These are phyloP conservation scores for Terfezia claveryi DNA, from an alignment of 495 filamentous ascomycete genomes.

Conservation along the genomic window DNA sequence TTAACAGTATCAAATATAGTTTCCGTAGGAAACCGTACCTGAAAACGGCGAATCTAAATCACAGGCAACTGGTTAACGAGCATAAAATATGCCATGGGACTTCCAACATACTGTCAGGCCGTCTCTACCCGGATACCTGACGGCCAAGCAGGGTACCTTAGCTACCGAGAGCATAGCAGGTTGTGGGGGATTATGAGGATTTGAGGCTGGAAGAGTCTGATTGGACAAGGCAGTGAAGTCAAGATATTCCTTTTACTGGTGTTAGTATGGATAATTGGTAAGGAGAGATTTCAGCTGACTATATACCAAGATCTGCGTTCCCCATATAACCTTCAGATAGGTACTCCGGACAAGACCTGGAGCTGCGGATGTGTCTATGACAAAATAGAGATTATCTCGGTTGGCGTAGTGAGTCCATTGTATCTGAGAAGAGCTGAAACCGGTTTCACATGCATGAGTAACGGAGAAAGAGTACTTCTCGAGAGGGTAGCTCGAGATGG, in stretches of 20 bases:
- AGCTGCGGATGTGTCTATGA: conserved; percentile 11
- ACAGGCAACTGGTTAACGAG: too few species aligned
- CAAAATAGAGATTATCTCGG: conserved; percentile 22
- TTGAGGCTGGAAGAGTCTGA: conserved; percentile 1
- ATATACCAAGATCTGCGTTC: conserved; percentile 23
- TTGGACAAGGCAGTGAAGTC: conserved; percentile 9
- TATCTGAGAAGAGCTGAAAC: conserved; percentile 8
- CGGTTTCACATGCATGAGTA: conserved; percentile 10
- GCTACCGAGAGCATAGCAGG: neutral
- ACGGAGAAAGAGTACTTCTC: conserved; percentile 20
- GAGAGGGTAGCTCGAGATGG: conserved; percentile 15
- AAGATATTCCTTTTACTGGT: conserved; percentile 4
- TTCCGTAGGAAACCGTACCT: conserved; percentile 23
- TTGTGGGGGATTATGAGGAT: conserved; percentile 4
- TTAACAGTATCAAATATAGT: conserved; percentile 20
- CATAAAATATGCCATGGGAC: neutral
- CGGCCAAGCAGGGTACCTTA: too few species aligned
- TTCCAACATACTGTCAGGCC: neutral
- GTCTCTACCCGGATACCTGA: neutral
- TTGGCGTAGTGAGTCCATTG: conserved; percentile 19
- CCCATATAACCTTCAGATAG: conserved; percentile 23
- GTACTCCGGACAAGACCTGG: neutral
- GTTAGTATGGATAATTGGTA: neutral
- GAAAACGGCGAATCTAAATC: conserved; percentile 25
- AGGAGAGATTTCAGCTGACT: neutral